These are phyloP conservation scores for Chaetomium olivaceum DNA, from an alignment of 2,329 filamentous ascomycete species.

Conservation along the genomic window DNA sequence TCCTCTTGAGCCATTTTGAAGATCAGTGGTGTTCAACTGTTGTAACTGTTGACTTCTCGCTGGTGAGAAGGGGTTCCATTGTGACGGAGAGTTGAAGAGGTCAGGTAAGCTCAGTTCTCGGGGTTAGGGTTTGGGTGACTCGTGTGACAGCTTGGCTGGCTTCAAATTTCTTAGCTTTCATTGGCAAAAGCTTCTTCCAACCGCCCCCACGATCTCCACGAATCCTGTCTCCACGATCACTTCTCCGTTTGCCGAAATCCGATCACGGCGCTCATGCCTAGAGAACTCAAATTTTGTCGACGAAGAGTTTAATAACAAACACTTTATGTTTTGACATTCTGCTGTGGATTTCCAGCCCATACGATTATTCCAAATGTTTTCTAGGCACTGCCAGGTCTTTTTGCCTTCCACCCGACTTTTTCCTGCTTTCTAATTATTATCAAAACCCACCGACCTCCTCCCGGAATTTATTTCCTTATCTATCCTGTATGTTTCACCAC, in stretches of 20 bases:
- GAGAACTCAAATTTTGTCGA: too few species aligned
- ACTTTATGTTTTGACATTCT: neutral
- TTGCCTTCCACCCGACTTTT: too few species aligned
- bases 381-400: too few species aligned
- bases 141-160: neutral
- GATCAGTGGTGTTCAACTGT: neutral
- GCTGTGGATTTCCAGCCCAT: too few species aligned
- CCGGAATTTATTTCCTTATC: neutral
- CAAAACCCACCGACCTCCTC: neutral
- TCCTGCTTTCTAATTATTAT: neutral
- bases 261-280: neutral
- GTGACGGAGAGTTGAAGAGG: neutral
- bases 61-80: neutral
- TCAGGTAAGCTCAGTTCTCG: neutral
- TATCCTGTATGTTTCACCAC: neutral
- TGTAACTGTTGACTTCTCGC: neutral
- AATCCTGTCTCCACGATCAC: neutral
- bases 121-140: constrained; percentile 5
- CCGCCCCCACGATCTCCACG: neutral
- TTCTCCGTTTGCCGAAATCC: neutral
- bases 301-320: too few species aligned
- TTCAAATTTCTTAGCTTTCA: neutral
- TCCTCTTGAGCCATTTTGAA: constrained; percentile 13
- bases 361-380: neutral
- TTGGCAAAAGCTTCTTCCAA: constrained; percentile 22